phyloP scores from a whole-genome alignment of 2,329 filamentous ascomycete species.

The Pezicula radicicola region DNA sequence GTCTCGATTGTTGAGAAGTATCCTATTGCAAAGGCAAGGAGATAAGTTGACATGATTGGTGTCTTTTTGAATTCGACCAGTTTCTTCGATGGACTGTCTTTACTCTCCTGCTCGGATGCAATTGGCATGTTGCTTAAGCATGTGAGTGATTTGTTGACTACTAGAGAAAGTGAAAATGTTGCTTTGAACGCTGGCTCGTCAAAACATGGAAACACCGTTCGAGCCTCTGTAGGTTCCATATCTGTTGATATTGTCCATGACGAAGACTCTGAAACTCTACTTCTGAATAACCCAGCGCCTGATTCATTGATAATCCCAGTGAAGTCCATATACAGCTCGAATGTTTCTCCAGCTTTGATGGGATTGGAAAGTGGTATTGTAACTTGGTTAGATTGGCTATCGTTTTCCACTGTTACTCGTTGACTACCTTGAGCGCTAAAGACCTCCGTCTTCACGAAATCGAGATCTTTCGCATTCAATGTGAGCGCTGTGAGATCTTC shows the following conservation, averaged over 20 bases:
- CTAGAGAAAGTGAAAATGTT: slow-evolving; percentile 64
- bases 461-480: slow-evolving; percentile 62
- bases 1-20: slow-evolving; percentile 68
- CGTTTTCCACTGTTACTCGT: neutral
- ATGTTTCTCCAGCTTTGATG: slow-evolving; percentile 56
- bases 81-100: slow-evolving; percentile 53
- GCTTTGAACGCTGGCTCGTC: slow-evolving; percentile 75
- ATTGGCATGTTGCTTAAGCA: slow-evolving; percentile 70
- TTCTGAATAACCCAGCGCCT: slow-evolving; percentile 56
- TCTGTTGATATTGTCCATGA: slow-evolving; percentile 67
- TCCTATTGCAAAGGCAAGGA: slow-evolving; percentile 67
- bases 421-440: neutral
- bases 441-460: slow-evolving; percentile 45
- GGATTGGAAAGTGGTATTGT: slow-evolving; percentile 58
- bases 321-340: slow-evolving; percentile 59
- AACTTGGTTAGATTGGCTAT: slow-evolving; percentile 34
- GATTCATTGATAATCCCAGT: slow-evolving; percentile 53
- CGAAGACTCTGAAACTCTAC: slow-evolving; percentile 58
- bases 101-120: neutral
- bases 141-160: slow-evolving; percentile 64
- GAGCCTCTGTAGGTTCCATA: slow-evolving; percentile 69
- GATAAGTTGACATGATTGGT: slow-evolving; percentile 69
- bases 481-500: slow-evolving; percentile 63
- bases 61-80: slow-evolving; percentile 66
- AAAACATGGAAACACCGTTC: slow-evolving; percentile 66